Conservation (phyloP, 768 basidiomycete genomes). For the Asterophora parasitica region DNA sequence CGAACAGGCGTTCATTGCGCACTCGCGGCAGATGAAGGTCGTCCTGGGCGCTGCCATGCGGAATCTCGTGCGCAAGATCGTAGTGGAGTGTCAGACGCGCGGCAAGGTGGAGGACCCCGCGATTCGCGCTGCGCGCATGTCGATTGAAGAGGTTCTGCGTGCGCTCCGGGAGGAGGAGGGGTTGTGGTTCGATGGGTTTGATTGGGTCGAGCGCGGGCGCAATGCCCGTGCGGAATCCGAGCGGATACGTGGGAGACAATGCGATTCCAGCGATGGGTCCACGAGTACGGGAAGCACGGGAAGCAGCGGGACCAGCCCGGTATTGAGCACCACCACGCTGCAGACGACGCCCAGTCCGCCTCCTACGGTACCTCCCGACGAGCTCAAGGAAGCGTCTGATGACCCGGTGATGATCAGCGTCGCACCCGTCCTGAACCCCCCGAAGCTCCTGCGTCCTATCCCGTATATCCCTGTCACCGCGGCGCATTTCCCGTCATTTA, state of each 20-base stretch:
- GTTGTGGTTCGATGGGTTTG: slow-evolving; percentile 70
- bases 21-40: slow-evolving; percentile 51
- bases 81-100: slow-evolving; percentile 56
- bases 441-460: slow-evolving; percentile 58
- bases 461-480: slow-evolving; percentile 62
- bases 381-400: no score
- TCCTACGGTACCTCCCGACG: slow-evolving; percentile 31
- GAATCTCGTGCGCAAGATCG: slow-evolving; percentile 61
- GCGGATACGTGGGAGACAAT: no score
- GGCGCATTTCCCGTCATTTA: slow-evolving; percentile 51
- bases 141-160: slow-evolving; percentile 53
- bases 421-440: slow-evolving; percentile 58
- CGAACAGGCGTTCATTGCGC: slow-evolving; percentile 56
- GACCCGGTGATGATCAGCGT: slow-evolving; percentile 34
- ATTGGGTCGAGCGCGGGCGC: slow-evolving; percentile 53
- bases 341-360: slow-evolving; percentile 79
- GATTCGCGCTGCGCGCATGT: slow-evolving; percentile 49
- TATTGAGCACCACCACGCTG: slow-evolving; percentile 66
- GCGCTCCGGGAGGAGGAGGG: slow-evolving; percentile 57
- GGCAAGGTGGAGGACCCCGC: slow-evolving; percentile 47
- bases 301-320: slow-evolving; percentile 58
- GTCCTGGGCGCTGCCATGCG: slow-evolving; percentile 63
- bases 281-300: slow-evolving; percentile 10
- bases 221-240: slow-evolving; percentile 28
- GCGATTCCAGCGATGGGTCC: no score